Conservation (phyloP, 257 asterid species). For the Cynanchum wilfordii region DNA sequence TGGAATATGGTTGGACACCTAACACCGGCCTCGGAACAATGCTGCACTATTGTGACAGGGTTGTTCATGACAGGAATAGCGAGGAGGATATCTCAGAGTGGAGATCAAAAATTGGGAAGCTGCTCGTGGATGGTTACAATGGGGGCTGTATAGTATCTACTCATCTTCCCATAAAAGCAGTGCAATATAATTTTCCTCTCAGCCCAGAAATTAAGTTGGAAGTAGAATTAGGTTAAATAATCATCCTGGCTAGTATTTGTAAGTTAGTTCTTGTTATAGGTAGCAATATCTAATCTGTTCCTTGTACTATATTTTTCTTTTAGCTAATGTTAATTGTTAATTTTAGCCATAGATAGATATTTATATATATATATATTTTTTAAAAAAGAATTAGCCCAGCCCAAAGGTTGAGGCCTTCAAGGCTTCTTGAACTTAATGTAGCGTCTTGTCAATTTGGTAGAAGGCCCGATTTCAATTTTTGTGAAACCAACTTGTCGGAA, state of each 20-base stretch:
- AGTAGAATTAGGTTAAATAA: constrained; percentile 24
- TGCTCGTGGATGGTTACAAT: constrained; percentile 73
- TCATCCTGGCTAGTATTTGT: constrained; percentile 6
- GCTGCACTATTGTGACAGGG: constrained; percentile 87
- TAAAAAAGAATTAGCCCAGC: neutral
- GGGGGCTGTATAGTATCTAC: constrained; percentile 49
- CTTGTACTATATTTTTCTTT: neutral
- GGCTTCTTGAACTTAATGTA: neutral
- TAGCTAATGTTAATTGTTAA: neutral
- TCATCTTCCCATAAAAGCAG: constrained; percentile 29
- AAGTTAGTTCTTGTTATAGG: neutral
- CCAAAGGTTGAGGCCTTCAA: neutral
- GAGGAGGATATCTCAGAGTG: constrained; percentile 71
- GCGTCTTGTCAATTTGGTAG: neutral
- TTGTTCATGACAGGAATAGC: constrained; percentile 59
- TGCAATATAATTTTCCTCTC: constrained; percentile 29
- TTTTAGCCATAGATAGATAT: no score
- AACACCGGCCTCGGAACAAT: constrained; percentile 81
- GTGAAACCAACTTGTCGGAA: no score
- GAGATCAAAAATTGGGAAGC: constrained; percentile 74
- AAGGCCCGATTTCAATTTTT: no score
- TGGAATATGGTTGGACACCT: constrained; percentile 76
- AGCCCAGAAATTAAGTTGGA: constrained; percentile 47
- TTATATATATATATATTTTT: no score
- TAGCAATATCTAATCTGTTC: neutral